phyloP scores from a whole-genome alignment of 805 yeast species.

The Sporopachydermia quercuum region DNA sequence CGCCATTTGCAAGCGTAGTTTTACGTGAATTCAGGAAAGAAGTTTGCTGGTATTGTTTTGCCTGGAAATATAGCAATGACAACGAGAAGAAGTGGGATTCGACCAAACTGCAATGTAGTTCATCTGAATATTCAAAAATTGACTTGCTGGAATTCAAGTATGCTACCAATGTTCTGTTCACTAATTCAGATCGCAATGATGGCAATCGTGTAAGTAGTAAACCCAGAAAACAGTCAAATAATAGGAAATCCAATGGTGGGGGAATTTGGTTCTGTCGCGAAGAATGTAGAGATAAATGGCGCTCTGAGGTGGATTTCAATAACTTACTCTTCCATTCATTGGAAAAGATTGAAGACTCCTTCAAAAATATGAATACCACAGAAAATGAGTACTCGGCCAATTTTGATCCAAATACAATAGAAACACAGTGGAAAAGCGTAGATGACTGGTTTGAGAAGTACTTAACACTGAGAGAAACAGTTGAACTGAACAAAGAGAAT shows the following conservation, averaged over 20 bases:
- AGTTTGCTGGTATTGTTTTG: constrained; percentile 41
- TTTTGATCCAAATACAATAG: constrained; percentile 5
- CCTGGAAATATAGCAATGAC: constrained; percentile 35
- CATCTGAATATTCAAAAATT: too few relatives aligned
- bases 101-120: too few relatives aligned
- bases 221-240: too few relatives aligned
- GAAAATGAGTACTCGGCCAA: constrained; percentile 7
- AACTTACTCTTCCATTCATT: constrained; percentile 22
- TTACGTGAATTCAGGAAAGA: constrained; percentile 43
- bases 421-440: neutral
- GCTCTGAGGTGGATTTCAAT: constrained; percentile 19
- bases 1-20: constrained; percentile 34
- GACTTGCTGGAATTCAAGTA: too few relatives aligned
- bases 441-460: neutral
- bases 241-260: constrained; percentile 18
- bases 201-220: too few relatives aligned
- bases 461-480: neutral
- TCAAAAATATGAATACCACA: constrained; percentile 3
- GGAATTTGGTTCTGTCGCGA: constrained; percentile 42
- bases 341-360: constrained; percentile 23
- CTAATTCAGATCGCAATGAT: too few relatives aligned
- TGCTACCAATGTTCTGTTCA: too few relatives aligned
- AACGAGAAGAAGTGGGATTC: too few relatives aligned
- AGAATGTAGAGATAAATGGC: constrained; percentile 26
- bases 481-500: neutral